Base-by-base conservation (phyloP, 2,329 filamentous ascomycete genomes). In the Apiospora marii region DNA sequence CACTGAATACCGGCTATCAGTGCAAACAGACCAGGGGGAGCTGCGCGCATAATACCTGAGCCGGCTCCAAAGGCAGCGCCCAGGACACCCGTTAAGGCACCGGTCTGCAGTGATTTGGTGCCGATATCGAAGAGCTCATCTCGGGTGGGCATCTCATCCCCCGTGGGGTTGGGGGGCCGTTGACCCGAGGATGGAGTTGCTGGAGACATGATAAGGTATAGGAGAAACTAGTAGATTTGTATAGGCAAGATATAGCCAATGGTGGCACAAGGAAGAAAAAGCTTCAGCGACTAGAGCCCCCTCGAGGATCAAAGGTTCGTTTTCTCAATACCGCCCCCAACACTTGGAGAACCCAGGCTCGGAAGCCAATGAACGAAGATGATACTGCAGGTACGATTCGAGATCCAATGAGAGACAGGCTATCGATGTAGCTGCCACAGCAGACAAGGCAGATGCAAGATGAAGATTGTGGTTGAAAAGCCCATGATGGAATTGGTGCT, bases 1-100 rank as follows among this genome's bases (percentile, higher is more conserved):
- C 94, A 98, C 83, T 97, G 94, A 53, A 94, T 85, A 24, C 94
- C 93, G 30, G 92, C 91, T 49, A 92, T 88, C 16, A 92, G 77
- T 0, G 94, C 92, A 83, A 94, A 96, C 8, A 96, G 82, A 2
- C 90, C 87, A 4, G 93, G 92, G 19, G 88, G 89, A 30, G 85
- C 87, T 24, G 92, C 92, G 72, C 91, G 88, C 68, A 95, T 82
- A 67, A 97, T 92, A 41, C 94, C 95, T 48, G 89, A 88, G 69
- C 92, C 88, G 70, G 92, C 91, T 48, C 92, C 93, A 70, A 90
- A 85, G 43, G 93, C 80, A 37, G 92, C 80, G 44, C 93, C 93
- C 67, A 87, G 84, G 34, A 85, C 82, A 64, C 91, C 92, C 81
- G 76, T 73, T 43, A 78, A 41, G 27, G 75, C 74, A 46, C 80